Evolutionary conservation across 2,329 filamentous ascomycete genomes (phyloP), one percentile per base, ranked within the genome.

Genomic region (Claviceps maximensis): DNA sequence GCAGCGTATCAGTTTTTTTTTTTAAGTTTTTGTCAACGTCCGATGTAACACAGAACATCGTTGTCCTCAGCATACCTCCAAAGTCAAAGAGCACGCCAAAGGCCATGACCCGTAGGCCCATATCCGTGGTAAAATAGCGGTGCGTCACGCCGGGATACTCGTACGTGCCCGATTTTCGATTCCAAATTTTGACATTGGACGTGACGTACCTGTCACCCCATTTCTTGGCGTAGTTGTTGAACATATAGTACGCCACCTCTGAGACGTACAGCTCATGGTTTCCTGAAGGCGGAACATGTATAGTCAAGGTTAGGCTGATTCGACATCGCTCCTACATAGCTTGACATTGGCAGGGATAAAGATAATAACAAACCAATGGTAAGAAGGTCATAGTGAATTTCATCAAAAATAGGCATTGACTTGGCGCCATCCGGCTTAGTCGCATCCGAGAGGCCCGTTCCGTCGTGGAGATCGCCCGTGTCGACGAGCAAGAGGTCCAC

Each of bases 201-300:
- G 71, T 74, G 52, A 74, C 60, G 47, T 73, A 74, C 33, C 63
- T 68, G 50, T 74, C 69, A 23, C 70, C 71, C 67, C 71, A 86
- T 54, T 75, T 72, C 53, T 74, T 75, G 40, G 77, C 74, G 58
- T 84, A 82, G 50, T 79, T 73, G 55, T 70, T 70, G 61, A 82
- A 79, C 10, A 78, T 78, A 59, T 84, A 75, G 56, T 83, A 82
- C 1, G 82, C 76, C 50, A 84, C 74, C 31, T 79, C 74, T 10
- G 76, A 74, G 10, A 81, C 72, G 60, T 84, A 84, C 7, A 86
- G 73, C 66, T 85, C 82, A 58, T 86, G 82, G 61, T 85, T 84
- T 2, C 79, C 64, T 66, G 40, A 1, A 27, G 7, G 4, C 8
- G 33, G 8, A n/a, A 42, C 8, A 42, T 21, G 31, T 6, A 33